Conservation (phyloP, 2,329 filamentous ascomycete genomes). For the Ophiostoma novo-ulmi region DNA sequence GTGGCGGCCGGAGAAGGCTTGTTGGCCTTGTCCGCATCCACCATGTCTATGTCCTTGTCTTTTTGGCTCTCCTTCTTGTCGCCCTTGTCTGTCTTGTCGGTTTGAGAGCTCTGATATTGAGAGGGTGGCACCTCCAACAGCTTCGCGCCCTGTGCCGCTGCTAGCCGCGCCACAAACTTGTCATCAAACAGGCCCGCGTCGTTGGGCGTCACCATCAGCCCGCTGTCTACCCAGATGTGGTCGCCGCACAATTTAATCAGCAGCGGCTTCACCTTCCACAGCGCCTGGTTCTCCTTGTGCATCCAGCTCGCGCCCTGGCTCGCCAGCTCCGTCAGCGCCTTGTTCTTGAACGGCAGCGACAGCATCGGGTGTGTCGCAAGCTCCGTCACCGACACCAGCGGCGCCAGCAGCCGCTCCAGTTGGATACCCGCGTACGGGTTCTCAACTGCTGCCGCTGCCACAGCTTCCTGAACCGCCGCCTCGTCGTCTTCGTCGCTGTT, state of each 20-base stretch:
- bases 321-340: slow-evolving; percentile 65
- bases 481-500: slow-evolving; percentile 66
- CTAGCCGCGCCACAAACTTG: slow-evolving; percentile 38
- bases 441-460: slow-evolving; percentile 59
- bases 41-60: background rate
- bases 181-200: slow-evolving; percentile 53
- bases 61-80: background rate
- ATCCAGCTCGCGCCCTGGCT: slow-evolving; percentile 64
- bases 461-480: slow-evolving; percentile 55
- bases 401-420: slow-evolving; percentile 68
- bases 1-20: too few relatives aligned
- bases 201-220: slow-evolving; percentile 51
- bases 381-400: slow-evolving; percentile 68
- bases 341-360: slow-evolving; percentile 68
- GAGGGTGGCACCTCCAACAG: background rate
- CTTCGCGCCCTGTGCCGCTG: background rate
- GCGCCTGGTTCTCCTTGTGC: slow-evolving; percentile 66
- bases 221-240: slow-evolving; percentile 61
- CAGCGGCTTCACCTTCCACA: slow-evolving; percentile 70
- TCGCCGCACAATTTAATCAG: slow-evolving; percentile 71
- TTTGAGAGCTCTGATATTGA: too few relatives aligned
- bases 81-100: too few relatives aligned
- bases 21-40: background rate
- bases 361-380: slow-evolving; percentile 69
- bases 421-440: slow-evolving; percentile 70